phyloP scores from a whole-genome alignment of 2,329 filamentous ascomycete genomes.

The Aureobasidium leucospermi region DNA sequence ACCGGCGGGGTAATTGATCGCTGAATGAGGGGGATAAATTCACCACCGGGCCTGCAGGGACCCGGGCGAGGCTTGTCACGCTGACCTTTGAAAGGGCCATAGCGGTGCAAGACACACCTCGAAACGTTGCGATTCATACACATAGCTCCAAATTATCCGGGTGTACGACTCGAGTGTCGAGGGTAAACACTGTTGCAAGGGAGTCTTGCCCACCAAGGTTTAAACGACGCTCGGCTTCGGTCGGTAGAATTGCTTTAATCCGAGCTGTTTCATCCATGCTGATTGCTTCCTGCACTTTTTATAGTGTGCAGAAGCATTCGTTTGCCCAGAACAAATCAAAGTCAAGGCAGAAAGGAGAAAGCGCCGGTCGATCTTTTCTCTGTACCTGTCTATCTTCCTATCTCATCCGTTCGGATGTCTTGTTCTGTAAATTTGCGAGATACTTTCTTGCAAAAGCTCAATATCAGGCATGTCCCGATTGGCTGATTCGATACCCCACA shows the following conservation, averaged over 20 bases:
- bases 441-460: not conserved
- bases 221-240: slow-evolving; percentile 5
- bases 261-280: slow-evolving; percentile 3
- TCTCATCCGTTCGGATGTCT: not conserved
- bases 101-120: not conserved
- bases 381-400: not conserved
- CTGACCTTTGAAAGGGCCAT: not conserved
- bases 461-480: slow-evolving; percentile 9
- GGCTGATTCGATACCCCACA: not conserved
- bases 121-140: not conserved
- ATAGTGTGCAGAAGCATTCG: not conserved
- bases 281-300: not conserved
- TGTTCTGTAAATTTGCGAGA: not conserved
- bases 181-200: not conserved
- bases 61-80: not conserved
- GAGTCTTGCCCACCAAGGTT: not conserved
- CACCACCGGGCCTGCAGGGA: slow-evolving; percentile 6
- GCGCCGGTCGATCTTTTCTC: not conserved
- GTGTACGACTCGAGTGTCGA: not conserved
- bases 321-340: not conserved
- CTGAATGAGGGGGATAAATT: slow-evolving; percentile 11
- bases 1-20: slow-evolving; percentile 11
- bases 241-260: slow-evolving; percentile 11
- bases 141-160: slow-evolving; percentile 1
- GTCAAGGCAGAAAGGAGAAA: not conserved